Percentiles rank a stretch among this genome's conserved stretches.
Evolutionary conservation across 176 grass and related monocot species (phyloP).

Genomic region (Poa pratensis): DNA sequence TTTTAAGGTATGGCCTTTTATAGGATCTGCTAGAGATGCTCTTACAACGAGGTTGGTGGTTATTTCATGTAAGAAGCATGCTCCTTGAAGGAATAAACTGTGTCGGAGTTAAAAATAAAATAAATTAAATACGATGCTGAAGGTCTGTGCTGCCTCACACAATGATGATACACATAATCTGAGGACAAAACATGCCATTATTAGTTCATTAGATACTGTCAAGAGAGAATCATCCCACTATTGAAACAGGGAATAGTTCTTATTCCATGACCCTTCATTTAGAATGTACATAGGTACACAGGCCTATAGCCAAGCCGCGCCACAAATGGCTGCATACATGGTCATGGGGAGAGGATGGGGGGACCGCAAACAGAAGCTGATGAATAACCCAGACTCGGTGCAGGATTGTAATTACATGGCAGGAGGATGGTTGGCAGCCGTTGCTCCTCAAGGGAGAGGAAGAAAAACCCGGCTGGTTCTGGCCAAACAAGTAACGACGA

Average conservation of each 20-base stretch:
- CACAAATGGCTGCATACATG: slow-evolving; percentile 38
- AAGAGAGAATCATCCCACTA: slow-evolving; percentile 11
- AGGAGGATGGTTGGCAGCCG: slow-evolving; percentile 3
- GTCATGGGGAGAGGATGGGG: neutral
- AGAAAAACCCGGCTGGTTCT: slow-evolving; percentile 51
- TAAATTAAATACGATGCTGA: no score
- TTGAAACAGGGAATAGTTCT: slow-evolving; percentile 38
- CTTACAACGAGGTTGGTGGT: no score
- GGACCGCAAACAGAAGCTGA: slow-evolving; percentile 45
- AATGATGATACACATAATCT: neutral
- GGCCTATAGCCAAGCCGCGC: slow-evolving; percentile 48
- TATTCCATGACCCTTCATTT: slow-evolving; percentile 53
- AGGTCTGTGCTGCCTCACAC: no score
- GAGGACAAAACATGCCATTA: neutral
- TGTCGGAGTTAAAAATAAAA: no score
- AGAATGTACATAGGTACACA: slow-evolving; percentile 62
- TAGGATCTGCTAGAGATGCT: no score
- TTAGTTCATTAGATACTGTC: neutral
- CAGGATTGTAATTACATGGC: slow-evolving; percentile 62
- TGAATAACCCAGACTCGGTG: slow-evolving; percentile 47
- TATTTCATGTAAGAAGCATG: no score
- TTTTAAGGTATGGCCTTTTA: no score
- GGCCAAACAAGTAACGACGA: slow-evolving; percentile 40
- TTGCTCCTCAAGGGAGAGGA: slow-evolving; percentile 39
- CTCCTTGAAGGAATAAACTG: no score